Evolutionary conservation across 169 alveolate species (phyloP).

Genomic region (Babesia gibsoni): DNA sequence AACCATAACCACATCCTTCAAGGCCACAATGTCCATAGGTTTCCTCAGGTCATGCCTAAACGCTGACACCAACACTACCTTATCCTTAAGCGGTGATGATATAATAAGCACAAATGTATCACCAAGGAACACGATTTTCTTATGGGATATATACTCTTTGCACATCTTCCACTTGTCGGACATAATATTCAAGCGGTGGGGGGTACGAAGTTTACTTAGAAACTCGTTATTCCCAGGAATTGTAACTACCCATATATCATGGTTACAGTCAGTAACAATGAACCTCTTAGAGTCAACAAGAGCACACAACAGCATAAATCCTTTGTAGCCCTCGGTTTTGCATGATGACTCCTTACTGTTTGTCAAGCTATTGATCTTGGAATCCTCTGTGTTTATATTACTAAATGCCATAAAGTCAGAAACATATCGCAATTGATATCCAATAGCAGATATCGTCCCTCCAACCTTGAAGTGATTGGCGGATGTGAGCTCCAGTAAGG

Average conservation of each 20-base stretch:
- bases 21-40: slow-evolving; percentile 48
- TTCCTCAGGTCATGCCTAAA: slow-evolving; percentile 27
- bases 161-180: slow-evolving; percentile 28
- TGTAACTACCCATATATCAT: slow-evolving; percentile 22
- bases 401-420: slow-evolving; percentile 30
- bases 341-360: not conserved
- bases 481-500: too few species aligned
- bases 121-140: slow-evolving; percentile 24
- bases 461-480: too few species aligned
- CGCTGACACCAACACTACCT: not conserved
- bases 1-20: not conserved
- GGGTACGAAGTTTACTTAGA: not conserved
- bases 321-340: slow-evolving; percentile 15
- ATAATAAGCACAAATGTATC: not conserved
- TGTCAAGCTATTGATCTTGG: not conserved
- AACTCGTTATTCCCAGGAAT: not conserved
- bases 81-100: not conserved
- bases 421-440: slow-evolving; percentile 11
- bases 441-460: too few species aligned
- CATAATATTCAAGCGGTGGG: not conserved
- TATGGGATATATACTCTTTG: slow-evolving; percentile 2
- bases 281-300: not conserved
- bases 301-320: slow-evolving; percentile 15
- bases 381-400: too few species aligned
- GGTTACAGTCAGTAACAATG: slow-evolving; percentile 44